Conservation (phyloP, 768 basidiomycete genomes). For the Mycena galopus region DNA sequence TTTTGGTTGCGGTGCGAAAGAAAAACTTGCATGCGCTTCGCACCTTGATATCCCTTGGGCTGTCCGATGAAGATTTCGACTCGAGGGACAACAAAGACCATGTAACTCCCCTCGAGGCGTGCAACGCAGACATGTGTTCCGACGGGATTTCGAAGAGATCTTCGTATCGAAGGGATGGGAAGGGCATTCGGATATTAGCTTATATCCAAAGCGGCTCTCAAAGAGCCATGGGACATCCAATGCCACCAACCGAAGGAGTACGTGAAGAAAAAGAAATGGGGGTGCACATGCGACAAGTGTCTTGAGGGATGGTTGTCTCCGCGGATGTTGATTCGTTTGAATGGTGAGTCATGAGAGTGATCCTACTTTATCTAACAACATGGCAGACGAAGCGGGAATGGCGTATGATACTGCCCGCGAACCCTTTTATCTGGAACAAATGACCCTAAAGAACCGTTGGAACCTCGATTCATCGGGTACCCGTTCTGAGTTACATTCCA, state of each 20-base stretch:
- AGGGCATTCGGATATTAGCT: slow-evolving; percentile 4
- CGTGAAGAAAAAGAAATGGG: slow-evolving; percentile 34
- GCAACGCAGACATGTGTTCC: slow-evolving; percentile 3
- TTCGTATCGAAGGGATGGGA: background rate
- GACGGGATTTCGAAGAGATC: slow-evolving; percentile 22
- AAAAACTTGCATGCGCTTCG: slow-evolving; percentile 11
- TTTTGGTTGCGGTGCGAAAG: slow-evolving; percentile 17
- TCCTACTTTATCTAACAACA: background rate
- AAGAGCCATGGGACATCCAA: slow-evolving; percentile 23
- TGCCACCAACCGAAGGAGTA: slow-evolving; percentile 30
- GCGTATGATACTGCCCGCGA: slow-evolving; percentile 18
- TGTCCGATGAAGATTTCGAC: slow-evolving; percentile 17
- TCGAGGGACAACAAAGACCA: slow-evolving; percentile 23
- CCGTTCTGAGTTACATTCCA: slow-evolving; percentile 23
- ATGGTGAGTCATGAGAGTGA: slow-evolving; percentile 19
- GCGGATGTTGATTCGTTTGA: slow-evolving; percentile 34
- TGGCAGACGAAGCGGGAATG: slow-evolving; percentile 27
- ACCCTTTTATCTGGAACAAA: background rate
- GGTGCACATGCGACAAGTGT: slow-evolving; percentile 42
- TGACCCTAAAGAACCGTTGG: slow-evolving; percentile 22
- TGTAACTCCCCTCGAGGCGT: slow-evolving; percentile 12
- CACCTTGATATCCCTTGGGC: slow-evolving; percentile 5
- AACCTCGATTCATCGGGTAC: slow-evolving; percentile 1
- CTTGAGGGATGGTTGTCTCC: slow-evolving; percentile 40
- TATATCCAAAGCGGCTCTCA: slow-evolving; percentile 10